Conservation (phyloP, 1,139 yeast genomes). For the Meyerozyma smithsonii region DNA sequence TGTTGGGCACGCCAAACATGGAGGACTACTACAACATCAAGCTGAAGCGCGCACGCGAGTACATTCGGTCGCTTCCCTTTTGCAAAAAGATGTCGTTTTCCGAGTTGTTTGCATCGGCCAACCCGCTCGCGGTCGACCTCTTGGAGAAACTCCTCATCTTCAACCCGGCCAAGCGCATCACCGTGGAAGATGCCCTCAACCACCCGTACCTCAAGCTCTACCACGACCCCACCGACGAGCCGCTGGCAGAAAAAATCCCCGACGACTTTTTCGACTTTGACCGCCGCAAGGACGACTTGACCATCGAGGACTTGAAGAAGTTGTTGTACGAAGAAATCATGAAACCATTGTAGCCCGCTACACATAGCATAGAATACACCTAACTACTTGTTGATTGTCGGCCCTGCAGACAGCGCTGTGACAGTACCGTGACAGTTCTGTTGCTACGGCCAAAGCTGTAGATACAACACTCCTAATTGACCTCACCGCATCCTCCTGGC, state of each 20-base stretch:
- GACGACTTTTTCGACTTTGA: slow-evolving; percentile 82
- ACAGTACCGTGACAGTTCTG: no score
- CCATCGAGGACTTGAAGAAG: slow-evolving; percentile 64
- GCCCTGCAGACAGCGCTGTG: no score
- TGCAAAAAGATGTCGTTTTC: slow-evolving; percentile 52
- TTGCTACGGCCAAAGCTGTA: no score
- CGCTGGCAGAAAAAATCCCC: slow-evolving; percentile 67
- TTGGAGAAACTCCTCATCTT: slow-evolving; percentile 71
- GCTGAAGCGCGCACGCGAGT: slow-evolving; percentile 81
- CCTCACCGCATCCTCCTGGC: no score
- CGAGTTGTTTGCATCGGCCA: slow-evolving; percentile 47
- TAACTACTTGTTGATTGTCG: no score
- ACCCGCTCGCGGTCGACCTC: slow-evolving; percentile 74
- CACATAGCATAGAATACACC: not conserved
- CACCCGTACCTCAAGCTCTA: slow-evolving; percentile 80
- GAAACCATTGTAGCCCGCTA: slow-evolving; percentile 23
- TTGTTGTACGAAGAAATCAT: slow-evolving; percentile 62
- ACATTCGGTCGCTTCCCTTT: slow-evolving; percentile 71
- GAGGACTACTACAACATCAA: slow-evolving; percentile 79
- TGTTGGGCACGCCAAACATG: slow-evolving; percentile 83
- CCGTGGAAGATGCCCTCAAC: slow-evolving; percentile 72
- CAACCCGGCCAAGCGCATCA: slow-evolving; percentile 73
- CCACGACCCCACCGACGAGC: slow-evolving; percentile 85
- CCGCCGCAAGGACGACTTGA: slow-evolving; percentile 63
- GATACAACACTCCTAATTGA: no score